A percentile compares a stretch with the other conserved stretches of the same genome.
These are phyloP conservation scores for Mucor piriformis DNA, from an alignment of 371 early-diverging fungal species.

Conservation along the genomic window DNA sequence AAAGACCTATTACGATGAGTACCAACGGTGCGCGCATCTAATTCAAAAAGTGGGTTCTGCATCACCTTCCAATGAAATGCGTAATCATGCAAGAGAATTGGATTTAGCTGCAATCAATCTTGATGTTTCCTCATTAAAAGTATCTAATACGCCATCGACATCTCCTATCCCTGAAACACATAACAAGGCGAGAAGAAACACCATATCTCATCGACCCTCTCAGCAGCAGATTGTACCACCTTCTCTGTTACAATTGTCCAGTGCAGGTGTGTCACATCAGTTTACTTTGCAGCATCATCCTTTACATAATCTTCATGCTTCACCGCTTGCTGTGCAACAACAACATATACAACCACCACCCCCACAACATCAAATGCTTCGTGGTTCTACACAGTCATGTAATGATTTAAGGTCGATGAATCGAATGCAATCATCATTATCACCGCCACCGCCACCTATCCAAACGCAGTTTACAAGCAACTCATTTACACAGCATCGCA, in stretches of 20 bases:
- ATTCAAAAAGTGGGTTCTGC: slow-evolving; percentile 29
- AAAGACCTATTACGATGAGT: slow-evolving; percentile 23
- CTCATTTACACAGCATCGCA: slow-evolving; percentile 17
- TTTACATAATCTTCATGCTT: slow-evolving; percentile 24
- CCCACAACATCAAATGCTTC: neutral
- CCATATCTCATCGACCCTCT: slow-evolving; percentile 16
- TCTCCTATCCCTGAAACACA: slow-evolving; percentile 6
- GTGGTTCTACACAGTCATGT: slow-evolving; percentile 28
- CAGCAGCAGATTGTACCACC: slow-evolving; percentile 10
- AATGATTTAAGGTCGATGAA: slow-evolving; percentile 23
- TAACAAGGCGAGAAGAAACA: slow-evolving; percentile 17
- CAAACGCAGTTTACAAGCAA: slow-evolving; percentile 2
- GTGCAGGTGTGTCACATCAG: slow-evolving; percentile 14
- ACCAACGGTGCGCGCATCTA: slow-evolving; percentile 27
- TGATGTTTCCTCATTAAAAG: slow-evolving; percentile 3
- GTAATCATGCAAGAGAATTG: slow-evolving; percentile 31
- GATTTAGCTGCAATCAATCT: slow-evolving; percentile 17
- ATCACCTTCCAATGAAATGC: slow-evolving; percentile 44
- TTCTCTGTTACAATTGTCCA: slow-evolving; percentile 16
- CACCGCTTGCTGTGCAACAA: slow-evolving; percentile 17
- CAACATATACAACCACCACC: neutral
- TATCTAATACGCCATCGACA: slow-evolving; percentile 3
- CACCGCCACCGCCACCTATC: slow-evolving; percentile 1
- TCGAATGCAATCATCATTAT: slow-evolving; percentile 2
- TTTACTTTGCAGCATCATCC: slow-evolving; percentile 18